Evolutionary conservation across 495 filamentous ascomycete genomes (phyloP), one percentile per base, ranked within the genome.

Genomic region (Penicillium macrosclerotiorum): DNA sequence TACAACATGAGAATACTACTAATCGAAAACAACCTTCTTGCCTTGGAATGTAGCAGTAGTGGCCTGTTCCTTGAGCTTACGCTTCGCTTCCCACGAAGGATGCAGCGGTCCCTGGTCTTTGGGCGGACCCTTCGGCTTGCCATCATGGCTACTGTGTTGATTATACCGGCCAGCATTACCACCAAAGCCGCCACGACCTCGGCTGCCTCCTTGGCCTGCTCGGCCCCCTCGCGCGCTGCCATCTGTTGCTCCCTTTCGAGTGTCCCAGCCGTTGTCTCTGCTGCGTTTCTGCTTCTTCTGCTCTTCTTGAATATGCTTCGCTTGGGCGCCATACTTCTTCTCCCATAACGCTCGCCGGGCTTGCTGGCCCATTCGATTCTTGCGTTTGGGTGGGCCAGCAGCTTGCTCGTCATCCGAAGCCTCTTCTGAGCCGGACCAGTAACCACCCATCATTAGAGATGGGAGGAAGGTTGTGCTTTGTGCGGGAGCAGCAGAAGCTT

Each of bases 1-100:
- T 48, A 52, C 29, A 44, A 29, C 16, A 23, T 20, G 26, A 25
- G 13, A 32, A 39, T 31, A 31, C 30, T 33, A 5, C 54, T 69
- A 96, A 67, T 95, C 89, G 72, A 98, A 98, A 0, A 80, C 78
- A 38, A 95, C 82, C 75, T 96, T 97, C 77, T 85, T 93, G 32
- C 93, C 94, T 61, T 85, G 65, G 53, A 93, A 95, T 7, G 77
- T 71, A 27, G 80, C 79, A 17, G 79, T 60, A 32, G 59, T 19
- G 54, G 74, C 59, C 60, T 74, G 60, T 67, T 90, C 88, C 67
- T 97, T 96, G 12, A 82, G 85, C 69, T 84, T 84, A 73, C 82
- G 86, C 32, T 84, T 88, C 5, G 93, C 93, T 66, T 89, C 85
- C 93, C 93, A 98, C 41, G 85, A 91, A 8, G 93, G 93, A 80